Evolutionary conservation across 768 basidiomycete species (phyloP).

Genomic region (Saitozyma sp.): DNA sequence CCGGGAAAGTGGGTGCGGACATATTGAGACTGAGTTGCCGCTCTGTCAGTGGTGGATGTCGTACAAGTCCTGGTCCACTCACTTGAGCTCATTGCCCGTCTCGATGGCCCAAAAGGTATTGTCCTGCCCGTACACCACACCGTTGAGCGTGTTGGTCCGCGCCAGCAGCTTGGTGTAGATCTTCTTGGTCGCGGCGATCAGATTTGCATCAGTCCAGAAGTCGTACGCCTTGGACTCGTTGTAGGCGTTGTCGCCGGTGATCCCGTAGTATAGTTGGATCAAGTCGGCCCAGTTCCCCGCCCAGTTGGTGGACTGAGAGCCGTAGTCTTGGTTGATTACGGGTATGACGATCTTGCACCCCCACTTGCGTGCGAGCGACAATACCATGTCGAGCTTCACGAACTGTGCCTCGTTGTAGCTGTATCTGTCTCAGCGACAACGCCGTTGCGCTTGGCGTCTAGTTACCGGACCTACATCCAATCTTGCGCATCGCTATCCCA

Average conservation of each 20-base stretch:
- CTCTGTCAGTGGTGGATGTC: no score
- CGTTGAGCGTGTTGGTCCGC: not conserved
- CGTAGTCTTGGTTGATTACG: constrained; percentile 4
- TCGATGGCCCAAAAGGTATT: constrained; percentile 2
- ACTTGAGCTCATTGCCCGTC: constrained; percentile 1
- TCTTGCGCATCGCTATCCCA: no score
- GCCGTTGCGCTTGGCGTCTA: no score
- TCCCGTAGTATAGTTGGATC: constrained; percentile 1
- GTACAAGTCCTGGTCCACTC: not conserved
- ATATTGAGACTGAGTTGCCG: no score
- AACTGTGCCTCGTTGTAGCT: constrained; percentile 3
- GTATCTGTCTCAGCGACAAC: no score
- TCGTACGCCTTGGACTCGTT: constrained; percentile 5
- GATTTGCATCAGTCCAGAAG: not conserved
- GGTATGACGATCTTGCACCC: constrained; percentile 1
- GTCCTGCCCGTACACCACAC: constrained; percentile 1
- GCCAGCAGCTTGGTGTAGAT: constrained; percentile 1
- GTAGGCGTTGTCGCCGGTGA: constrained; percentile 2
- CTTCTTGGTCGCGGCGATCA: constrained; percentile 2
- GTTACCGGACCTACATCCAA: no score
- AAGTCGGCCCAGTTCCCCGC: not conserved
- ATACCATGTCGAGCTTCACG: constrained; percentile 1
- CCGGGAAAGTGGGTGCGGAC: no score
- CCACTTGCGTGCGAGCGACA: not conserved
- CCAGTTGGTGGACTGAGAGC: constrained; percentile 1